Evolutionary conservation across 805 yeast genomes (phyloP).

Genomic region (Peterozyma xylosa): DNA sequence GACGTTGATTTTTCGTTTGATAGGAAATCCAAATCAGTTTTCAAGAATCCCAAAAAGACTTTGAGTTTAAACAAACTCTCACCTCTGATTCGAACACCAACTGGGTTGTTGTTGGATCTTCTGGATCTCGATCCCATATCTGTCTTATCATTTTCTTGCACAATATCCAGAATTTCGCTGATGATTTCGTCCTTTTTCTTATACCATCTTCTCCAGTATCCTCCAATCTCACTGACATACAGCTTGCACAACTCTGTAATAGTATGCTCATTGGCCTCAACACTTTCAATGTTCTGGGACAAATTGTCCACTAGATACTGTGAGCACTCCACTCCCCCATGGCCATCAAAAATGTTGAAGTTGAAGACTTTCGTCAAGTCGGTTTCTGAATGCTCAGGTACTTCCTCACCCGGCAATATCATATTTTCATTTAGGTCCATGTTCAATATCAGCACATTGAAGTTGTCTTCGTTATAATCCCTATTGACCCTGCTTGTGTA

Average conservation of each 20-base stretch:
- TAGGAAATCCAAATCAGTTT: conserved; percentile 58
- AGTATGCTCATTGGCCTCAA: conserved; percentile 23
- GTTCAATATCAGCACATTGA: conserved; percentile 42
- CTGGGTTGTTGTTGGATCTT: neutral
- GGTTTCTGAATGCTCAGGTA: neutral
- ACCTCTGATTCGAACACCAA: conserved; percentile 9
- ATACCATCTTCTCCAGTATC: conserved; percentile 81
- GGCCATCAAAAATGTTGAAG: conserved; percentile 86
- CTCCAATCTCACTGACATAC: conserved; percentile 59
- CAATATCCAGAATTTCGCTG: conserved; percentile 5
- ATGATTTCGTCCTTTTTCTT: conserved; percentile 28
- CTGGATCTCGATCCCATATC: neutral
- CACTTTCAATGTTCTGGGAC: conserved; percentile 42
- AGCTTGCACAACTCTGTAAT: conserved; percentile 36
- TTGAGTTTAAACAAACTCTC: conserved; percentile 55
- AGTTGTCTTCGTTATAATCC: conserved; percentile 73
- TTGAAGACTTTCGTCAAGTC: conserved; percentile 41
- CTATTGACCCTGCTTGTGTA: conserved; percentile 70
- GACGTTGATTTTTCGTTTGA: conserved; percentile 17
- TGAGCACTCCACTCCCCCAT: conserved; percentile 80
- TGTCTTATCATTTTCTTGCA: conserved; percentile 4
- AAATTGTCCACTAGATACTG: conserved; percentile 49
- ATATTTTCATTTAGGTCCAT: conserved; percentile 13
- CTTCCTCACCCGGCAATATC: conserved; percentile 12
- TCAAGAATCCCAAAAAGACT: conserved; percentile 55